A percentile compares a stretch with the other conserved stretches of the same genome.
These are phyloP conservation scores for Penstemon barbatus DNA, from an alignment of 257 asterid species.

Conservation along the genomic window DNA sequence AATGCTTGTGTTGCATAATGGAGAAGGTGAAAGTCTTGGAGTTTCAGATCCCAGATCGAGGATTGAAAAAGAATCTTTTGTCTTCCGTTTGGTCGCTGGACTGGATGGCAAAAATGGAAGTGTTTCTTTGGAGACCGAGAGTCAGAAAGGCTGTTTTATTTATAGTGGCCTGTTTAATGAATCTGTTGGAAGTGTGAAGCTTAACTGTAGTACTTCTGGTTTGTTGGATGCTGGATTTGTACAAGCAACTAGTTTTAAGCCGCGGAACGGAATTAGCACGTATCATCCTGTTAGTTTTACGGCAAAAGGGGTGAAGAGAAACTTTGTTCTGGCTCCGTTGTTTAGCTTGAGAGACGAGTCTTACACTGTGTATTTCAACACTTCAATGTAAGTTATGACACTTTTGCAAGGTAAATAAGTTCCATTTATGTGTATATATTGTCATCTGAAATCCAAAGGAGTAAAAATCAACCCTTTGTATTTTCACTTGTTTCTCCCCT, in stretches of 20 bases:
- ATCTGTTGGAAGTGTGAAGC: constrained; percentile 42
- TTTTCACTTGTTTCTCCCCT: no score
- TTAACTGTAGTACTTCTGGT: constrained; percentile 44
- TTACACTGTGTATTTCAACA: constrained; percentile 76
- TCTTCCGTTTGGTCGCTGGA: constrained; percentile 50
- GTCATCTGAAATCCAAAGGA: no score
- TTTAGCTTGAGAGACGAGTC: constrained; percentile 77
- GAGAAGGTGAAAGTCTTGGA: constrained; percentile 44
- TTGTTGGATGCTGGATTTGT: constrained; percentile 42
- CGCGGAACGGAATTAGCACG: constrained; percentile 54
- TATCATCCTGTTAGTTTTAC: constrained; percentile 83
- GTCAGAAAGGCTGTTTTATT: constrained; percentile 47
- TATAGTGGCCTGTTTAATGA: constrained; percentile 32
- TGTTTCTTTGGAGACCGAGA: constrained; percentile 54
- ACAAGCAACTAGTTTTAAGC: constrained; percentile 53
- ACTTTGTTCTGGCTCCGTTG: constrained; percentile 64
- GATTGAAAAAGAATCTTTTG: constrained; percentile 9
- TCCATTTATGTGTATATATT: no score
- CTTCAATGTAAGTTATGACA: background rate
- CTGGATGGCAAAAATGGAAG: constrained; percentile 39
- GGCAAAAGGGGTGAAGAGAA: constrained; percentile 62
- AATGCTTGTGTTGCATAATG: constrained; percentile 49
- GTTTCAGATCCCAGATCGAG: constrained; percentile 30
- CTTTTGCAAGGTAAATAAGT: background rate
- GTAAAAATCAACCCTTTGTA: no score